Evolutionary conservation across 148 eudicot genomes (phyloP), one percentile per base, ranked within the genome.

Genomic region (Fallopia convolvulus): DNA sequence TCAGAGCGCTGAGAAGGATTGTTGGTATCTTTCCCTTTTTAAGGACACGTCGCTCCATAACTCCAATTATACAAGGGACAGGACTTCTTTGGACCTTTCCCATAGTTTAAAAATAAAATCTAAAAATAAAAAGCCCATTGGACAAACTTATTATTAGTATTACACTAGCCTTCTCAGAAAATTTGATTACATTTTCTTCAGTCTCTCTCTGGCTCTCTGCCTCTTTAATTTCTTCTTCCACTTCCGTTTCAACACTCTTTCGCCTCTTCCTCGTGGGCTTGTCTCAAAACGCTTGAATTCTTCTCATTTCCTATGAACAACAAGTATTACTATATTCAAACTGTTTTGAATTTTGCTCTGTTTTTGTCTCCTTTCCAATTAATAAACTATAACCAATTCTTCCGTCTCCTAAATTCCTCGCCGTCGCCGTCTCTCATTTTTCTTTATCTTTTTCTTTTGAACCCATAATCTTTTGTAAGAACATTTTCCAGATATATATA

Each of bases 31-130:
- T 68, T 36, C 41, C 72, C 70, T 68, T 36, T 68, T 36, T 68
- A 68, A 68, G 72, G 72, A 68, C 72, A 68, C 72, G 72, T 68
- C 72, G 72, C 72, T 68, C 72, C 72, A 68, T 68, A 68, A 68
- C 72, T 68, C 72, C 72, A 68, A 68, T 68, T 68, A 68, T 68
- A 14, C 72, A 68, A 68, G 42, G 2, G 36, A 23, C 70, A 58
- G 30, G 15, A 10, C 39, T 61, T 68, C 72, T 39, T 61, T 68
- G 46, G 46, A 68, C 10, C 46, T 39, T 68, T 68, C 8, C 20
- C 3, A 55, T n/a, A 36, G 18, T 6, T 32, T 33, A 32, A 10
- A 21, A 21, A 10, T 32, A 10, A 21, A 21, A 10, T 23, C 8
- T 8, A 60, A 11, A 60, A 50, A 50, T 11, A 50, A 14, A 50